Conservation (phyloP, 139 green algal genomes). For the Chlorella sp. region DNA sequence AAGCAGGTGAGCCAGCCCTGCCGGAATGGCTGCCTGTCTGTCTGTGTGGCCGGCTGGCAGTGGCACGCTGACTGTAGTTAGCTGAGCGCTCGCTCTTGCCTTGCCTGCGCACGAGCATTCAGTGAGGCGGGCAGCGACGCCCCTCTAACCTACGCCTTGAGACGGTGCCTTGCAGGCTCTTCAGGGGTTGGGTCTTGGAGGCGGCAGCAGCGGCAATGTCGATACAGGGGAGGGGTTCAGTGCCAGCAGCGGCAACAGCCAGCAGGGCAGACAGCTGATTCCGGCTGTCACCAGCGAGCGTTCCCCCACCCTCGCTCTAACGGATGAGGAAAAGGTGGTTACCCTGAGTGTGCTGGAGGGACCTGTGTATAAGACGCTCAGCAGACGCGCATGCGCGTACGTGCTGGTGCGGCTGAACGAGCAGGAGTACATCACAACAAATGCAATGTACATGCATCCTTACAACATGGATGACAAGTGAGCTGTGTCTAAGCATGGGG, state of each 20-base stretch:
- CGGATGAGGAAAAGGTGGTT: background rate
- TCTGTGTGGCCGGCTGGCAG: too few relatives aligned
- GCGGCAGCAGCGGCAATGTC: background rate
- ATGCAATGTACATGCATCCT: too few relatives aligned
- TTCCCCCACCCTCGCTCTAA: background rate
- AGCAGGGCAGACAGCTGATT: background rate
- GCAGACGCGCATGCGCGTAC: background rate
- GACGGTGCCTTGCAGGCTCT: background rate
- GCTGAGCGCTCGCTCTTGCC: too few relatives aligned
- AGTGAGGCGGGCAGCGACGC: too few relatives aligned
- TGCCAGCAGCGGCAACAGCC: background rate
- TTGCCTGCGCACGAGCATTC: too few relatives aligned
- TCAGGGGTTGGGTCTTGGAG: background rate
- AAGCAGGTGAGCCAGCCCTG: too few relatives aligned
- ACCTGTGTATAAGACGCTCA: background rate
- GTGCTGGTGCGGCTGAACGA: constrained; percentile 1
- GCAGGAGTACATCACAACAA: background rate
- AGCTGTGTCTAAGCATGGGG: background rate
- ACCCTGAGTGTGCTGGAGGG: background rate
- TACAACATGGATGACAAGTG: background rate
- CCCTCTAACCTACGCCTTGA: too few relatives aligned
- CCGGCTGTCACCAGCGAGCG: background rate
- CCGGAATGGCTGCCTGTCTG: too few relatives aligned
- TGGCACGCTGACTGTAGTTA: too few relatives aligned
- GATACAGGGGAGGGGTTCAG: background rate